Evolutionary conservation across 306 rosid species (phyloP), one percentile per base, ranked within the genome.

Genomic region (Dalbergia cultrata): DNA sequence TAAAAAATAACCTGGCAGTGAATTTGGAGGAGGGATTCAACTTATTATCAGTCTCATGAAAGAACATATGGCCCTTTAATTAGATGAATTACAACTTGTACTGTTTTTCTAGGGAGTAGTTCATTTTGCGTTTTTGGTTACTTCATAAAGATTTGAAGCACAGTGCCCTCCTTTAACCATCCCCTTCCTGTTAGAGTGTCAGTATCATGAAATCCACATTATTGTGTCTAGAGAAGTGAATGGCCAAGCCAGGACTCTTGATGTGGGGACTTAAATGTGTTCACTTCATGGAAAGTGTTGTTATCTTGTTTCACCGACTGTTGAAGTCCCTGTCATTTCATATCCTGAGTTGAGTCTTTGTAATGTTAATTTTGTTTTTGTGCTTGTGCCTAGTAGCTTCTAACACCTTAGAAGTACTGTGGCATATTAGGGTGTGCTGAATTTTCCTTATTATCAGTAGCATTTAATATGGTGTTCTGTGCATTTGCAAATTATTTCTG

Each of bases 41-140:
- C 44, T 43, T 58, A 74, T 49, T n/a, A 33, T 19, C 3, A 41
- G 26, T 18, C 43, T 58, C 10, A 43, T 57, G 67, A 58, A 58
- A 73, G 67, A 73, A 19, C 67, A 19, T 18, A 21, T 73, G 49
- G 6, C n/a, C 9, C 67, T 56, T 57, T 11, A 52, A 58, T 52
- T 19, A 18, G 9, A 0, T 47, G 9, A 59, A 21, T 22, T 21
- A 13, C 13, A 12, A 49, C 47, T 9, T 21, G 34, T 59, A 59
- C 65, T 59, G 65, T 59, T 59, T 22, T 0, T 22, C 65, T 59
- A 21, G 22, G 37, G 16, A 59, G 67, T 13, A 41, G 4, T 39
- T 37, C 19, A 44, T 39, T 58, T 73, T 58, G 14, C 22, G 3
- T 13, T 58, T 9, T 47, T 13, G 8, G 56, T 57, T 54, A 13